Conservation (phyloP, 305 asterid genomes). For the Fraxinus paxiana region DNA sequence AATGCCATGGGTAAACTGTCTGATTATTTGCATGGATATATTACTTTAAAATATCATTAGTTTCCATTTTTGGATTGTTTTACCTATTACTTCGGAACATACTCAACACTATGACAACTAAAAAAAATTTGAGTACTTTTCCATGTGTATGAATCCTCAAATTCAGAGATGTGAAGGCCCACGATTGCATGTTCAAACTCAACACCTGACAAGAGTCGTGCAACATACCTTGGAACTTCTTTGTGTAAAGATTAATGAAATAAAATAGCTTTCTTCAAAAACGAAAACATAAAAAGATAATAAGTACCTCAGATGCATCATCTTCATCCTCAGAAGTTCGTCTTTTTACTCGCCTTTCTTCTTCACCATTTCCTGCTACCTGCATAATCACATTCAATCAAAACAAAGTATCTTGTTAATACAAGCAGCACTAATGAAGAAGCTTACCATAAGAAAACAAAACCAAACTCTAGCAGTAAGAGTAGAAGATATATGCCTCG, state of each 20-base stretch:
- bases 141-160: not conserved
- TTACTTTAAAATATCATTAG: not conserved
- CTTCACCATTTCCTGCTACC: constrained; percentile 33
- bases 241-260: not conserved
- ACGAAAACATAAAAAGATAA: not conserved
- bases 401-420: constrained; percentile 26
- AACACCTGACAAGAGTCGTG: not conserved
- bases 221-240: not conserved
- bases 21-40: constrained; percentile 3
- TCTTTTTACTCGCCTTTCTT: constrained; percentile 60
- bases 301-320: constrained; percentile 67
- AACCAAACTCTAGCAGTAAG: constrained; percentile 29
- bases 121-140: not conserved
- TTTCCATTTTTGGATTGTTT: not conserved
- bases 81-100: not conserved
- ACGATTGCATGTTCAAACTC: constrained; percentile 1
- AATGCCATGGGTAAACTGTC: not conserved
- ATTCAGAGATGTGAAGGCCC: constrained; percentile 6
- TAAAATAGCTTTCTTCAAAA: constrained; percentile 10
- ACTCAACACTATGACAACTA: not conserved
- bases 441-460: constrained; percentile 30
- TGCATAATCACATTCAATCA: constrained; percentile 37
- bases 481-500: constrained; percentile 49
- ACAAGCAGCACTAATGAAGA: constrained; percentile 20
- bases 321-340: constrained; percentile 51